Percentiles rank a stretch among this genome's conserved stretches.
Conservation (phyloP, 2,329 filamentous ascomycete species). For the Aureobasidium sp. region DNA sequence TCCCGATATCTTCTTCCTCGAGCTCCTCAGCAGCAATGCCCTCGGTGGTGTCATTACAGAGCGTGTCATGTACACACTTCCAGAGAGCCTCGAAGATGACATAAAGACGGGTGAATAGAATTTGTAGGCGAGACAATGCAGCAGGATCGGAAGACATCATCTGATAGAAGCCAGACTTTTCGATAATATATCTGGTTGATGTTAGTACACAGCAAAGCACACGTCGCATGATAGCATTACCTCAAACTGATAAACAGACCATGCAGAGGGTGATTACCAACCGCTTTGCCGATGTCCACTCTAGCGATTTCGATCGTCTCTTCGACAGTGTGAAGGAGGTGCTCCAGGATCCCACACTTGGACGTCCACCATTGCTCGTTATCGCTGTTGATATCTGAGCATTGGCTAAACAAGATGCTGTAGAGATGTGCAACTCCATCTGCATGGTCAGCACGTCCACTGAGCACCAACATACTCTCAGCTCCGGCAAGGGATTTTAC, state of each 20-base stretch:
- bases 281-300: conserved; percentile 69
- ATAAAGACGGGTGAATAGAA: conserved; percentile 17
- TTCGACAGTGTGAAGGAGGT: conserved; percentile 69
- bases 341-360: conserved; percentile 59
- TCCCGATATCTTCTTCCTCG: conserved; percentile 79
- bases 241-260: conserved; percentile 37
- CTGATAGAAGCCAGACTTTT: conserved; percentile 32
- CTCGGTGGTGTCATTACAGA: conserved; percentile 96
- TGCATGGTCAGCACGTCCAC: conserved; percentile 89
- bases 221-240: conserved; percentile 21
- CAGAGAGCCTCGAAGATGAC: conserved; percentile 75
- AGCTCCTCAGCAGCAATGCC: conserved; percentile 83
- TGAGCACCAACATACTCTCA: conserved; percentile 68
- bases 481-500: conserved; percentile 32
- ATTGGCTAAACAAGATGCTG: conserved; percentile 67
- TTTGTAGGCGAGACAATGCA: background rate
- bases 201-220: background rate
- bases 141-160: conserved; percentile 5
- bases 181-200: conserved; percentile 51
- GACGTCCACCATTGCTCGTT: conserved; percentile 36
- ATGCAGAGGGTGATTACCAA: conserved; percentile 52
- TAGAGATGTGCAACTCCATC: conserved; percentile 88
- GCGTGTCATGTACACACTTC: conserved; percentile 75
- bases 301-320: conserved; percentile 70
- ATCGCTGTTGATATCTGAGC: background rate